Conservation (phyloP, 192 early-diverging fungal species). For the Entomortierella parvispora region DNA sequence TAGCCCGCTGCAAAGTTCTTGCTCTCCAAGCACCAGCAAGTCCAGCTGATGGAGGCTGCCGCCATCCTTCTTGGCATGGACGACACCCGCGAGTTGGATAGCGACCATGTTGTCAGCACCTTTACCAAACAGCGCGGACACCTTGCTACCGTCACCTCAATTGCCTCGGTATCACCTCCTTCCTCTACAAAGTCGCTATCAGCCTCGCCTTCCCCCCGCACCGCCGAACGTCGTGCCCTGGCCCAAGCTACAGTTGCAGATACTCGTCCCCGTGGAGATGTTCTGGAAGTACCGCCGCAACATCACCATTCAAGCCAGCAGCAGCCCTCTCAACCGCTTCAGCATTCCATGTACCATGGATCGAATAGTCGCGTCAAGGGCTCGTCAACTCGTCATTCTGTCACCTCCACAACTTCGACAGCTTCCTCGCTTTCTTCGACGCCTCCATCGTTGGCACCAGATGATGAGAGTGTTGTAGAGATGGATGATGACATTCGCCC, state of each 20-base stretch:
- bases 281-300: too few relatives aligned
- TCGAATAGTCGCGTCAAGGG: too few relatives aligned
- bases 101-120: conserved; percentile 40
- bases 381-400: too few relatives aligned
- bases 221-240: not conserved
- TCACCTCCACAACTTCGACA: conserved; percentile 4
- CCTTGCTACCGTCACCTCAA: conserved; percentile 15
- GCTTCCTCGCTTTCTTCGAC: conserved; percentile 14
- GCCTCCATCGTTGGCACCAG: conserved; percentile 9
- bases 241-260: not conserved
- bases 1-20: conserved; percentile 60
- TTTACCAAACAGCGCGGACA: conserved; percentile 45
- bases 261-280: too few relatives aligned
- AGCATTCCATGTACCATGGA: too few relatives aligned
- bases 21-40: conserved; percentile 76
- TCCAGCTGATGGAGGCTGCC: conserved; percentile 74
- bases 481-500: conserved; percentile 15
- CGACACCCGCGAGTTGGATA: conserved; percentile 32
- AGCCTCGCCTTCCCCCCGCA: conserved; percentile 22
- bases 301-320: too few relatives aligned
- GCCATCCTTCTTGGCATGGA: conserved; percentile 69
- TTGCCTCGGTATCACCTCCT: conserved; percentile 26
- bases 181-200: conserved; percentile 41
- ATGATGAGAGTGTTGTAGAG: conserved; percentile 23
- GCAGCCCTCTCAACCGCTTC: too few relatives aligned